Evolutionary conservation across 2,329 filamentous ascomycete species (phyloP), one percentile per base, ranked within the genome.

Genomic region (Penicillium janthinellum): DNA sequence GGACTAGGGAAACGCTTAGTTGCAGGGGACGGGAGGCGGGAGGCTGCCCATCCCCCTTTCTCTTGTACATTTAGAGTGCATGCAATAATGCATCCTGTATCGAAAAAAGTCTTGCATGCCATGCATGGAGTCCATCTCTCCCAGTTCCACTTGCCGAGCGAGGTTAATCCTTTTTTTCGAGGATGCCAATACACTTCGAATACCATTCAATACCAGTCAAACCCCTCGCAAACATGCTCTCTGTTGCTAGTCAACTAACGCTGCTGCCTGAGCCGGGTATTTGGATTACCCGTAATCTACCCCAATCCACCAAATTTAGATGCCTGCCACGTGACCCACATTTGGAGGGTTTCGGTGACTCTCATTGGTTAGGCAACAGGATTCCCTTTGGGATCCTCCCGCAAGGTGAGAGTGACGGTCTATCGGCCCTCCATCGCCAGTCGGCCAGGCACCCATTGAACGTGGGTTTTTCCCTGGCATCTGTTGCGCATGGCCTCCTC

Each of bases 341-440:
- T 31, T 31, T 44, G 25, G 44, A 5, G 12, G 11, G 41, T 60
- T 62, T 49, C 34, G 12, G 25, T 53, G 42, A 47, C 35, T 60
- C 64, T 71, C 58, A 76, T 77, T 77, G 75, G 74, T 75, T 75
- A 77, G 75, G 75, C 75, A 77, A 74, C 75, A 77, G 70, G 64
- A 77, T 77, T 77, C 71, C 70, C 67, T 67, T 31, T 31, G 60
- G 64, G 64, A 69, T 68, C 57, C 58, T 60, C 58, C 56, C 56
- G 56, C 56, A 34, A 47, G 31, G 31, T 10, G 31, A 8, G 31
- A 31, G 31, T 52, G 49, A 65, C 68, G 63, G 70, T 66, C 71
- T 70, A 71, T 70, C 62, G 54, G 44, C 58, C 28, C 57, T 57
- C 55, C 57, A 57, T 66, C 61, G 64, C 53, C 54, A 17, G 58